Base-by-base conservation (phyloP, 2,329 filamentous ascomycete genomes). In the Fusarium nematophilum region DNA sequence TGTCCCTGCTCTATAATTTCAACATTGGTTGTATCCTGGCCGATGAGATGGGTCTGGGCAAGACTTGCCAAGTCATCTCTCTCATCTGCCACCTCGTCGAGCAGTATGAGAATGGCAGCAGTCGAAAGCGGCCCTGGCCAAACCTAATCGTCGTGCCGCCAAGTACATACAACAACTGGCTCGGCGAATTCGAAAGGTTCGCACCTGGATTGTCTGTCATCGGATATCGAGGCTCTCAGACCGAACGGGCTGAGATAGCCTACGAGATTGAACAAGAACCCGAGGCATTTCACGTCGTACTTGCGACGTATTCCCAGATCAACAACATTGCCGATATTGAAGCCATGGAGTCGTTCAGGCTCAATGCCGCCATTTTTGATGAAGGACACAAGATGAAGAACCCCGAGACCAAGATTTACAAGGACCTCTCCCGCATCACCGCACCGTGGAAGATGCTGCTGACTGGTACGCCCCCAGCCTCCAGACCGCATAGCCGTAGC, bases 301-400 rank as follows among this genome's bases (percentile, higher is more conserved):
- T 87, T 44, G 85, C 84, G 1, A 85, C 83, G 1, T 87, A 87
- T 69, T 81, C 83, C 2, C 88, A 91, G 70, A 78, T 87, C 31
- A 81, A 78, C 48, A 80, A 79, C 1, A 70, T 73, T 33, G 78
- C 79, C 4, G 85, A 87, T 53, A 72, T 85, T 11, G 73, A 77
- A 34, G 82, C 81, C 31, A 77, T 87, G 65, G 76, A 78, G 31
- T 76, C 74, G 7, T 74, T 86, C 39, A 66, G 75, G 8, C 78
- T 84, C 6, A 81, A 84, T 53, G 78, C 81, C 1, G 83, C 84
- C 66, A 89, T 99, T 9, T 99, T 93, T 69, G 95, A 99, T 71
- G 95, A 99, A 76, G 95, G 94, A 0, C 95, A 99, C 75, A 88
- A 92, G 70, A 80, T 99, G 73, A 96, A 97, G 78, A 98, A 97